phyloP scores from a whole-genome alignment of 495 filamentous ascomycete genomes.

The Neurospora sp. region DNA sequence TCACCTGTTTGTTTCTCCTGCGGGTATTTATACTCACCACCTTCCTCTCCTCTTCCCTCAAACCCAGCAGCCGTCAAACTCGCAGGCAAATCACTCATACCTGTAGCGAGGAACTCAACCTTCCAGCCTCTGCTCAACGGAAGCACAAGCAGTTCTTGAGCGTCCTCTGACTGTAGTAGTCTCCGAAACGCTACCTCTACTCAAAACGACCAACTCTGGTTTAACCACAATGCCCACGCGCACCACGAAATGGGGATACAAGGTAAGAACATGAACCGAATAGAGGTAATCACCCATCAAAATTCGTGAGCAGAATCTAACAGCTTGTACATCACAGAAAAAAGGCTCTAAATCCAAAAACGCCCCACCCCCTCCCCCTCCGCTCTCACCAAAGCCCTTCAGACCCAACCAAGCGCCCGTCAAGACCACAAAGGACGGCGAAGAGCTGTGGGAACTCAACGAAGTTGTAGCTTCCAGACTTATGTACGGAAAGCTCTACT shows the following conservation, averaged over 20 bases:
- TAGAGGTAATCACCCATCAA: fast-evolving
- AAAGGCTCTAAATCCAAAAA: not conserved
- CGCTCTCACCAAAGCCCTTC: not conserved
- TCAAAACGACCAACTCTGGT: no score
- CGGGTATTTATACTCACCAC: not conserved
- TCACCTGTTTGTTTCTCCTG: not conserved
- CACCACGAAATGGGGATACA: not conserved
- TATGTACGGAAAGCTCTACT: not conserved
- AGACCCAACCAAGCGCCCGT: not conserved
- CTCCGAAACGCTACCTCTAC: no score
- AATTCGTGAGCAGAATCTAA: not conserved
- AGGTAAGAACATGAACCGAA: not conserved
- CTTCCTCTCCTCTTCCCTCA: not conserved
- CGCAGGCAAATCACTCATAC: not conserved
- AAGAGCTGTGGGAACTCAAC: not conserved
- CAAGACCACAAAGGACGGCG: not conserved
- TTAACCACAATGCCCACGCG: no score
- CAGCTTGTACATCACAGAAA: fast-evolving
- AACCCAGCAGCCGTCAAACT: not conserved
- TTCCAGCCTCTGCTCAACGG: not conserved
- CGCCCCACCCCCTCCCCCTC: not conserved
- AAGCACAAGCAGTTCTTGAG: not conserved
- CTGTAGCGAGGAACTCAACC: not conserved
- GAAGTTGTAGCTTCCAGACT: not conserved
- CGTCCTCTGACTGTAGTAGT: no score